Percentiles rank a stretch among this genome's conserved stretches.
phyloP scores from a whole-genome alignment of 2,329 filamentous ascomycete species.

The Fusarium concolor region DNA sequence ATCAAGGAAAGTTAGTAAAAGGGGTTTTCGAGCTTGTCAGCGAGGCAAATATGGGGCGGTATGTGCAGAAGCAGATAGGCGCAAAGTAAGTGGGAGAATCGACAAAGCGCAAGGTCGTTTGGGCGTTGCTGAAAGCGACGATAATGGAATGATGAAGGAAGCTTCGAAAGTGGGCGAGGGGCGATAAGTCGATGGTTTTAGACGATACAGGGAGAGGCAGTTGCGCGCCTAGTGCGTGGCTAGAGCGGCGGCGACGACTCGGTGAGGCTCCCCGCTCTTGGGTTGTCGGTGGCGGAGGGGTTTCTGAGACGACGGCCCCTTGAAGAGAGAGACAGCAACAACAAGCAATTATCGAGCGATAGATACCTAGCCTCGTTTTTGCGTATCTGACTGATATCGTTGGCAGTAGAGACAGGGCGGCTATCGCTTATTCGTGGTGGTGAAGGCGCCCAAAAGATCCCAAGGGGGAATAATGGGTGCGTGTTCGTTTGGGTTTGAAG shows the following conservation, averaged over 20 bases:
- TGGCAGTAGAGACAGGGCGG: constrained; percentile 21
- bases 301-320: constrained; percentile 39
- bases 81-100: constrained; percentile 34
- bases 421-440: constrained; percentile 26
- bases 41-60: constrained; percentile 29
- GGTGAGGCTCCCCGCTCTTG: constrained; percentile 49
- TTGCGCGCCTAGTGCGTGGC: constrained; percentile 45
- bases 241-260: constrained; percentile 44
- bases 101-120: constrained; percentile 28
- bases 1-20: constrained; percentile 40
- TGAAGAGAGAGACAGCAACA: constrained; percentile 16
- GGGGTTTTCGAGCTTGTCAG: constrained; percentile 37
- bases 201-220: constrained; percentile 34
- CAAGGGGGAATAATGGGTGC: constrained; percentile 36
- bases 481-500: constrained; percentile 42
- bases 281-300: constrained; percentile 45
- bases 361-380: constrained; percentile 10
- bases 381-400: constrained; percentile 25
- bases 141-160: constrained; percentile 25
- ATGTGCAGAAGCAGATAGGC: constrained; percentile 32
- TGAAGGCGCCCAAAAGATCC: constrained; percentile 26
- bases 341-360: constrained; percentile 7
- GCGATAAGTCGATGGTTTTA: constrained; percentile 32
- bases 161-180: constrained; percentile 27
- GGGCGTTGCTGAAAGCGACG: constrained; percentile 12